phyloP scores from a whole-genome alignment of 148 eudicot genomes.

The Dysphania ambrosioides region DNA sequence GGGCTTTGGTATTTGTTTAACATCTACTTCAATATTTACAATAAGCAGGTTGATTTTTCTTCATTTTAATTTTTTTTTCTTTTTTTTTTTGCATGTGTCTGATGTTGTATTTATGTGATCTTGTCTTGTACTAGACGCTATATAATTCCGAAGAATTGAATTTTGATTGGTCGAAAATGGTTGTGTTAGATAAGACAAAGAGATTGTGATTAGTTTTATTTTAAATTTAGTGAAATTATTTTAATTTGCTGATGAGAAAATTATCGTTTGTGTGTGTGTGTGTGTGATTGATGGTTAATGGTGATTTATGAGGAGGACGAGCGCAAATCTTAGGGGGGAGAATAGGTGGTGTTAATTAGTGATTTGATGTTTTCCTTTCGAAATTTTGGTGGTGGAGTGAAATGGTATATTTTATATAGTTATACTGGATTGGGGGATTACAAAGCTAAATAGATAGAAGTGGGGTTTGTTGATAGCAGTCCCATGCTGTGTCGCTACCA shows the following conservation, averaged over 20 bases:
- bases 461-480: conserved; percentile 7
- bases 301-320: background rate
- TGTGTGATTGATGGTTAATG: background rate
- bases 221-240: background rate
- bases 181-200: too few relatives aligned
- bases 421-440: background rate
- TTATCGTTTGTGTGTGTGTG: background rate
- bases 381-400: background rate
- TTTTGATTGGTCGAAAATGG: background rate
- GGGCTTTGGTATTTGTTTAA: conserved; percentile 78
- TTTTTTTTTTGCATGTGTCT: background rate
- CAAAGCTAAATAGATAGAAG: background rate
- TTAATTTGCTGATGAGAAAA: background rate
- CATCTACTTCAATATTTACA: conserved; percentile 81
- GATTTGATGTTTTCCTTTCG: background rate
- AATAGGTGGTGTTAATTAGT: background rate
- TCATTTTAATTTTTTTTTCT: conserved; percentile 9
- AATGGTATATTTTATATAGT: background rate
- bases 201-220: background rate
- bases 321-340: background rate
- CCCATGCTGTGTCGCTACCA: background rate
- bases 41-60: conserved; percentile 60
- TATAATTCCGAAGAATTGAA: background rate
- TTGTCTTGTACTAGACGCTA: background rate
- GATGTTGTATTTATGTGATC: background rate